Percentiles rank a stretch among this genome's conserved stretches.
Evolutionary conservation across 1,284 basidiomycete species (phyloP).

Genomic region (Moesziomyces sp.): DNA sequence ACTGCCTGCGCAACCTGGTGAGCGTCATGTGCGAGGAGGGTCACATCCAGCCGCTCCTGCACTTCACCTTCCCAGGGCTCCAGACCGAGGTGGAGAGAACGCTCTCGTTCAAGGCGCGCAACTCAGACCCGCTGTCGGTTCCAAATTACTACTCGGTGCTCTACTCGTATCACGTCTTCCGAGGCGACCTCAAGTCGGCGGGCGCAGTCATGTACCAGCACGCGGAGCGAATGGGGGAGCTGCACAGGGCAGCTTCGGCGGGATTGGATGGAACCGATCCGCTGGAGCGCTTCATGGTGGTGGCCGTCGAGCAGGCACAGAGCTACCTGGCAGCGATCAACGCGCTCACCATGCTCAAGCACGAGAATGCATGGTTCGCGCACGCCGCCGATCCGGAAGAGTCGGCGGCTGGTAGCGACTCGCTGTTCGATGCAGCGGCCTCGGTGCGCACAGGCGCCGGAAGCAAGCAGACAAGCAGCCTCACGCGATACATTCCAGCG

Average conservation of each 20-base stretch:
- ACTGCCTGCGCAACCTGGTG: conserved; percentile 93
- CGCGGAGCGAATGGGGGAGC: conserved; percentile 79
- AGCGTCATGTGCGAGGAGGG: conserved; percentile 93
- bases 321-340: conserved; percentile 88
- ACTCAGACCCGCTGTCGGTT: conserved; percentile 84
- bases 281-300: conserved; percentile 67
- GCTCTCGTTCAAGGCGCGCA: conserved; percentile 91
- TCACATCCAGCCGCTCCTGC: conserved; percentile 80
- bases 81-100: conserved; percentile 88
- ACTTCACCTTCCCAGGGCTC: conserved; percentile 86
- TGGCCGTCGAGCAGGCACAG: conserved; percentile 79
- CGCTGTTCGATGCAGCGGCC: conserved; percentile 23
- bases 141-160: conserved; percentile 92
- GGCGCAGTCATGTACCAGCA: conserved; percentile 87
- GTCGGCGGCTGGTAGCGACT: conserved; percentile 19
- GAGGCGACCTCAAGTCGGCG: conserved; percentile 66
- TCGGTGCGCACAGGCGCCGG: conserved; percentile 13
- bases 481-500: conserved; percentile 82
- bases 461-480: conserved; percentile 70
- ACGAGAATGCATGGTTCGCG: conserved; percentile 85
- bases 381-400: conserved; percentile 41
- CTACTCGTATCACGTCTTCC: conserved; percentile 79
- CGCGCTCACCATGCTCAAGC: conserved; percentile 83
- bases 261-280: conserved; percentile 22
- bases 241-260: conserved; percentile 16